phyloP scores from a whole-genome alignment of 306 rosid genomes.

The Cyclanthera cordifolia region DNA sequence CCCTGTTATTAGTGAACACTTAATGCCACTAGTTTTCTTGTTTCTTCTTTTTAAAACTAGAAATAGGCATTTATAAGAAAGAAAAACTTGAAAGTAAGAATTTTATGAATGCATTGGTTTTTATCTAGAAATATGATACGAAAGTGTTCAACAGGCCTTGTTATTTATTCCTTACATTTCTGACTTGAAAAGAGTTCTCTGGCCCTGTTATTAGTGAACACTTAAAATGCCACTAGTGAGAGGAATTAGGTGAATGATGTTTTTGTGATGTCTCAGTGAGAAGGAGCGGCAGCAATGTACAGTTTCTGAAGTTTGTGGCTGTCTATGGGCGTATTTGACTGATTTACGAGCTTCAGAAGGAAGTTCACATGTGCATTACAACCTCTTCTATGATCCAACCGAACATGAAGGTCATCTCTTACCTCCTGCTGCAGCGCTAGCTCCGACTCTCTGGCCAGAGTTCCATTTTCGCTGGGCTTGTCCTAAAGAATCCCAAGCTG shows the following conservation, averaged over 20 bases:
- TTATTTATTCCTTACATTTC: not conserved
- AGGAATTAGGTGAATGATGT: not conserved
- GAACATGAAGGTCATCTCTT: constrained; percentile 47
- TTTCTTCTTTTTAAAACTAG: too few relatives aligned
- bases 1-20: not conserved
- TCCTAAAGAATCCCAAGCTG: constrained; percentile 66
- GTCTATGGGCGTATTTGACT: constrained; percentile 77
- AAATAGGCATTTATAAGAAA: not conserved
- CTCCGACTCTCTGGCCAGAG: constrained; percentile 92
- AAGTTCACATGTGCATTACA: constrained; percentile 61
- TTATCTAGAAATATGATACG: not conserved
- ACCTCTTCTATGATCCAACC: constrained; percentile 62
- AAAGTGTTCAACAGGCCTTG: not conserved
- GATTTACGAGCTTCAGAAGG: constrained; percentile 60
- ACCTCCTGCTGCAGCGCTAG: constrained; percentile 94
- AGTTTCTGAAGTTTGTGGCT: constrained; percentile 73
- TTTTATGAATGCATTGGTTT: not conserved
- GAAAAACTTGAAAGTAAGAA: not conserved
- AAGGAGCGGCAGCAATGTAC: constrained; percentile 68
- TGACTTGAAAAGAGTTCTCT: not conserved
- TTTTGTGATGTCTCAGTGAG: constrained; percentile 41
- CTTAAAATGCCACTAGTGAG: not conserved
- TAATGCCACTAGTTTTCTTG: not conserved
- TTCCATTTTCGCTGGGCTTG: constrained; percentile 96
- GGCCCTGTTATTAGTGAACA: not conserved